phyloP scores from a whole-genome alignment of 805 yeast species.

The Monosporozyma aerobia region DNA sequence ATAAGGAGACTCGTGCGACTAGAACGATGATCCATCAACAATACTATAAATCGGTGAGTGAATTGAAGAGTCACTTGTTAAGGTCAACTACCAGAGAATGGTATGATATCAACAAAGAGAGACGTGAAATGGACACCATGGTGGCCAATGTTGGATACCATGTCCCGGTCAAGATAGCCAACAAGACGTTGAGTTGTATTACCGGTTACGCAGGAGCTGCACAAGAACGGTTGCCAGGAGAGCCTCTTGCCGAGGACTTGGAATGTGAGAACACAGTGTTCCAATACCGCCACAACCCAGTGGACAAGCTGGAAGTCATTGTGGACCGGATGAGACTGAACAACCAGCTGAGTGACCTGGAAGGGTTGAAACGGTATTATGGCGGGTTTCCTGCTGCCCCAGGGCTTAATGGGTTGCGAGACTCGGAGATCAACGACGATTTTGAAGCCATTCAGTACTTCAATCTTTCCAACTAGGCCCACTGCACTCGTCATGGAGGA shows the following conservation, averaged over 20 bases:
- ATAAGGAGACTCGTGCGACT: constrained; percentile 69
- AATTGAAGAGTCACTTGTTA: constrained; percentile 55
- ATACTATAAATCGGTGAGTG: constrained; percentile 57
- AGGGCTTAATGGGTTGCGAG: constrained; percentile 49
- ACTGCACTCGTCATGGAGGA: too few species aligned
- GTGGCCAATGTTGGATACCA: constrained; percentile 43
- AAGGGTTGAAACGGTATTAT: constrained; percentile 55
- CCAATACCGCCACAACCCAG: constrained; percentile 34
- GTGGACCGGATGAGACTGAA: constrained; percentile 57
- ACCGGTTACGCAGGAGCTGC: constrained; percentile 33
- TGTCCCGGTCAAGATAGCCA: constrained; percentile 28
- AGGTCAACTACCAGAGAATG: constrained; percentile 71
- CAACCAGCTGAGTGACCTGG: constrained; percentile 59
- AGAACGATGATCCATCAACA: constrained; percentile 80
- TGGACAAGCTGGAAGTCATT: constrained; percentile 41
- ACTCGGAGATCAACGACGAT: constrained; percentile 70
- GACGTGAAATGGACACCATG: constrained; percentile 63
- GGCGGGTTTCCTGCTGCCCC: constrained; percentile 79
- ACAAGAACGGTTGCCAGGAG: constrained; percentile 24
- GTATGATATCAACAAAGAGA: constrained; percentile 86
- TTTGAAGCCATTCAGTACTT: constrained; percentile 23
- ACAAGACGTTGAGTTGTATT: constrained; percentile 29
- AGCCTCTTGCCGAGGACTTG: constrained; percentile 26
- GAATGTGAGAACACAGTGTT: constrained; percentile 37
- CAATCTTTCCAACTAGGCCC: too few species aligned